Evolutionary conservation across 208 protist genomes (phyloP).

Genomic region (Leptomonas pyrrhocoris): DNA sequence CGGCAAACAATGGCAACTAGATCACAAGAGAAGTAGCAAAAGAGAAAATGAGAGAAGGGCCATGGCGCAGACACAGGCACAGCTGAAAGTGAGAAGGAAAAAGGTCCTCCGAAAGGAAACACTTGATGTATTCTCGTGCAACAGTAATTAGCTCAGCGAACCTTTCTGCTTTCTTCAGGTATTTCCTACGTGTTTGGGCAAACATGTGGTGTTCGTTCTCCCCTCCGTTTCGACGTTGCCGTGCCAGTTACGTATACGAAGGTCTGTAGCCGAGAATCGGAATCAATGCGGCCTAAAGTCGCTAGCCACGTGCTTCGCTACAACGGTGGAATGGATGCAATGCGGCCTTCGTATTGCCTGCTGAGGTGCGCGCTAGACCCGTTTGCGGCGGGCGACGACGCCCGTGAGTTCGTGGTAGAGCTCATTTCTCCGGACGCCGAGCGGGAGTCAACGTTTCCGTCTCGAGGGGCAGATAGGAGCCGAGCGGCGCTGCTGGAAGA

Average conservation of each 20-base stretch:
- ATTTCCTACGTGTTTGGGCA: too few species aligned
- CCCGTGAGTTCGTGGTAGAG: conserved; percentile 21
- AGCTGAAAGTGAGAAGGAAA: conserved; percentile 11
- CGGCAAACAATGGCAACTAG: background rate
- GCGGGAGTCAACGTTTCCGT: conserved; percentile 5
- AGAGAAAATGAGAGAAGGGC: background rate
- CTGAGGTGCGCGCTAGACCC: conserved; percentile 1
- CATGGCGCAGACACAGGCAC: background rate
- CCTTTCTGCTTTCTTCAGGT: too few species aligned
- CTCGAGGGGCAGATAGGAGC: conserved; percentile 22
- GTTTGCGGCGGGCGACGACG: conserved; percentile 1
- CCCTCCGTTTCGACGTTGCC: too few species aligned
- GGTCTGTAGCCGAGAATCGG: too few species aligned
- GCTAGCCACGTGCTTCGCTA: too few species aligned
- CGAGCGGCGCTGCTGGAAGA: conserved; percentile 25
- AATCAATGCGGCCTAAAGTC: too few species aligned
- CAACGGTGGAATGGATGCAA: too few species aligned
- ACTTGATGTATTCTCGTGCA: too few species aligned
- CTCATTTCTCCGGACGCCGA: conserved; percentile 19
- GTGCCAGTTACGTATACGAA: too few species aligned
- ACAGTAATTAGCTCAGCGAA: too few species aligned
- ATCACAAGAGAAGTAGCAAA: background rate
- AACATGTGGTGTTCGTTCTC: too few species aligned
- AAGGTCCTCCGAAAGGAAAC: too few species aligned
- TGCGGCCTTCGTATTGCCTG: background rate